These are phyloP conservation scores for Pisolithus microcarpus DNA, from an alignment of 768 basidiomycete species.

Conservation along the genomic window DNA sequence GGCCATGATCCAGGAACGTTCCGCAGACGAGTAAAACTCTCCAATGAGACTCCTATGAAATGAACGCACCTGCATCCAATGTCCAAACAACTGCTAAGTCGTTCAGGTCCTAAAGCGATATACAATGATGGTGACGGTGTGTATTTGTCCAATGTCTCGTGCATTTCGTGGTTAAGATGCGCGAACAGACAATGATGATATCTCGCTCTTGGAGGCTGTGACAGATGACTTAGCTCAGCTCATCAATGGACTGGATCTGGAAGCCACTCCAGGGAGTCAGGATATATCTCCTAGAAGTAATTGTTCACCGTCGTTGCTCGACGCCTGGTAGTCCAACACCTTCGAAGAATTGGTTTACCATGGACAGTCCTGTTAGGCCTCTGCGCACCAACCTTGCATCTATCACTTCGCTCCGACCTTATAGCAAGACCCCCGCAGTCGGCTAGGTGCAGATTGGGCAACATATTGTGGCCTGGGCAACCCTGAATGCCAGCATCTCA, in stretches of 20 bases:
- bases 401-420: too few relatives aligned
- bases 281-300: too few relatives aligned
- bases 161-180: not conserved
- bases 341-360: constrained; percentile 19
- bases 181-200: constrained; percentile 36
- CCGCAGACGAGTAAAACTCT: too few relatives aligned
- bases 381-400: constrained; percentile 35
- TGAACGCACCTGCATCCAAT: too few relatives aligned
- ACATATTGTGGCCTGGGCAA: constrained; percentile 59
- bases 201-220: constrained; percentile 70
- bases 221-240: constrained; percentile 74
- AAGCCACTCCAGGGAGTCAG: too few relatives aligned
- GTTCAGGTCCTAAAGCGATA: too few relatives aligned
- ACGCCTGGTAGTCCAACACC: constrained; percentile 34
- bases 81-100: too few relatives aligned
- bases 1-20: too few relatives aligned
- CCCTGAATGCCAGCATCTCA: constrained; percentile 34
- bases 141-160: too few relatives aligned
- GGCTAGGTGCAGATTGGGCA: constrained; percentile 34
- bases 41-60: too few relatives aligned
- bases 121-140: too few relatives aligned
- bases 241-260: constrained; percentile 72
- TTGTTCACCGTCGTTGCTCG: too few relatives aligned
- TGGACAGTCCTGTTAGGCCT: constrained; percentile 32
- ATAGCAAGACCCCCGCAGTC: constrained; percentile 28